Evolutionary conservation across 179 eudicot genomes (phyloP).

Genomic region (Actinidia chinensis): DNA sequence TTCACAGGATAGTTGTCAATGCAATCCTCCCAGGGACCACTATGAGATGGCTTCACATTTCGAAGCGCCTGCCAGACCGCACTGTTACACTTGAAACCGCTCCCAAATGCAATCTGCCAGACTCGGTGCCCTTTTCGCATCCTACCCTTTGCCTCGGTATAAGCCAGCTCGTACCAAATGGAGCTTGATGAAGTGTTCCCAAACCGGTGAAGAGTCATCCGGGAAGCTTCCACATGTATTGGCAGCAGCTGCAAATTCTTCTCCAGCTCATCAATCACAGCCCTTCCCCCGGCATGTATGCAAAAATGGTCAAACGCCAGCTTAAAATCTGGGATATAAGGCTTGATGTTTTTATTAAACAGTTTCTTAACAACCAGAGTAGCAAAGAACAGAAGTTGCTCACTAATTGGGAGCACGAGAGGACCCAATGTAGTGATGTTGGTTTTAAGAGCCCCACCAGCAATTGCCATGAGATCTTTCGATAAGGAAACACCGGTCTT

Average conservation of each 20-base stretch:
- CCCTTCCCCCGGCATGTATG: constrained; percentile 50
- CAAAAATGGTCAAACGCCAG: constrained; percentile 48
- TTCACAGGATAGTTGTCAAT: constrained; percentile 42
- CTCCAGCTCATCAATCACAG: constrained; percentile 46
- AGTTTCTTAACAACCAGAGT: constrained; percentile 34
- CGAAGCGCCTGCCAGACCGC: constrained; percentile 46
- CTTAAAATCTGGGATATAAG: constrained; percentile 45
- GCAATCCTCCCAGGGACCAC: constrained; percentile 42
- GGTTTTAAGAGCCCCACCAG: constrained; percentile 43
- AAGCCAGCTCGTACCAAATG: constrained; percentile 47
- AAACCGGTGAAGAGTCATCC: constrained; percentile 45
- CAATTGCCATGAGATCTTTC: constrained; percentile 46
- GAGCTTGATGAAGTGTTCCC: constrained; percentile 50
- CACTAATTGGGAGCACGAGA: constrained; percentile 41
- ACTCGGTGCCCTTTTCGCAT: constrained; percentile 32
- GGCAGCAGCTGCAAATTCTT: constrained; percentile 41
- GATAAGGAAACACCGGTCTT: constrained; percentile 42
- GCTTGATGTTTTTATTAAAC: constrained; percentile 31
- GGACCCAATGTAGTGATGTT: constrained; percentile 48
- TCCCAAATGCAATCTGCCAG: constrained; percentile 53
- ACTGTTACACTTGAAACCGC: constrained; percentile 50
- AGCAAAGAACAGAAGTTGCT: constrained; percentile 42
- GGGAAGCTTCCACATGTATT: constrained; percentile 39
- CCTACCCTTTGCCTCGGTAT: constrained; percentile 46
- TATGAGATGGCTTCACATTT: constrained; percentile 28